phyloP scores from a whole-genome alignment of 192 early-diverging fungal genomes.

The Gigaspora rosea region DNA sequence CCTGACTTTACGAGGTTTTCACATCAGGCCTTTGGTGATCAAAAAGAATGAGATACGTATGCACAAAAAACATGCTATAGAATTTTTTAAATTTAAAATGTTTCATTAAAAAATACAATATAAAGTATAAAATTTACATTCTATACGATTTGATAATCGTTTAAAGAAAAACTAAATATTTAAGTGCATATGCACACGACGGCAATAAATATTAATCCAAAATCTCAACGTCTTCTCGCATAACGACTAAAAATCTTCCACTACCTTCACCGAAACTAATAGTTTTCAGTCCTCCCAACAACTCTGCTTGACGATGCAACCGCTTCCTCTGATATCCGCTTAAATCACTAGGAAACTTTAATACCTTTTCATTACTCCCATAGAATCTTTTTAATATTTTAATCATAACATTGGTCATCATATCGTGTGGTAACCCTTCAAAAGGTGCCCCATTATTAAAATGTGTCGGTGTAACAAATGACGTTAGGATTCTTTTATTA shows the following conservation, averaged over 20 bases:
- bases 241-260: constrained; percentile 31
- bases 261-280: constrained; percentile 32
- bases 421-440: neutral
- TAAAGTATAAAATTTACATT: no score
- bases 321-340: constrained; percentile 24
- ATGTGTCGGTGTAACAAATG: constrained; percentile 10
- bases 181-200: no score
- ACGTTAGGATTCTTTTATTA: constrained; percentile 18
- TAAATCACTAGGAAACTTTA: constrained; percentile 27
- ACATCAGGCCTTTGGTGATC: no score
- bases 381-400: constrained; percentile 18
- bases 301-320: constrained; percentile 30
- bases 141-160: no score
- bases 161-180: no score
- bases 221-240: constrained; percentile 26
- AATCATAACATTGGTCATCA: constrained; percentile 10
- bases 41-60: no score
- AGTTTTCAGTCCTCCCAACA: constrained; percentile 25
- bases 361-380: constrained; percentile 22
- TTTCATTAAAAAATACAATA: no score
- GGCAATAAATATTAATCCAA: neutral
- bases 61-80: no score
- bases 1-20: no score
- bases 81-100: no score
- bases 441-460: neutral